Base-by-base conservation (phyloP, 371 early-diverging fungal genomes). In the Dinochytrium kinnereticum region DNA sequence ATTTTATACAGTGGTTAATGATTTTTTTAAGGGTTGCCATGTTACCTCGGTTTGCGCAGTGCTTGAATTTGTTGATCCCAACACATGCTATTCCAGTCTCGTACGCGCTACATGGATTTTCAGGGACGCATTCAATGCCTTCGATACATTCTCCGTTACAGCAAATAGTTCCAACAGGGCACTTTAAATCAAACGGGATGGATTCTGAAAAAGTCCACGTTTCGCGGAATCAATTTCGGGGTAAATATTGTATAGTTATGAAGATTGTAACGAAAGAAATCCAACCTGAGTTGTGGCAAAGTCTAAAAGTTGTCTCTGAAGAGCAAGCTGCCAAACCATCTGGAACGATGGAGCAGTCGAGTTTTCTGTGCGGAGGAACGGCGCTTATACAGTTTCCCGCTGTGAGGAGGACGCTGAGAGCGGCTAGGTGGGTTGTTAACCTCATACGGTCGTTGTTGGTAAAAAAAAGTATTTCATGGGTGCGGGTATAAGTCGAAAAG, bases 21-120 rank as follows among this genome's bases (percentile, higher is more conserved):
- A n/a, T n/a, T n/a, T n/a, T n/a, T n/a, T n/a, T n/a, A n/a, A n/a
- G n/a, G n/a, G n/a, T n/a, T n/a, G n/a, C n/a, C n/a, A n/a, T 3
- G 44, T 44, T 34, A 61, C 61, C 36, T 3, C 34, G 10, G 7
- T 34, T 34, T 7, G 36, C 61, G 61, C 61, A 61, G 36, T 61
- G 61, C 61, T 61, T 61, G 26, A 61, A 61, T 7, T 3, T 13
- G 3, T 10, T 10, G 15, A 34, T 13, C 10, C 36, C 61, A 61
- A 61, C 61, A 26, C 61, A 61, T 28, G 61, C 61, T 13, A 61
- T 61, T 5, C 61, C 61, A 15, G 7, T 15, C 10, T 61, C 61
- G 28, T 10, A 34, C 36, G 13, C 61, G 26, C 7, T 7, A 26
- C 61, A 61, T 2, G 61, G 31, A 10, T 61, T 34, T 24, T 36